phyloP scores from a whole-genome alignment of 768 basidiomycete species.

The Mrakia gelida region DNA sequence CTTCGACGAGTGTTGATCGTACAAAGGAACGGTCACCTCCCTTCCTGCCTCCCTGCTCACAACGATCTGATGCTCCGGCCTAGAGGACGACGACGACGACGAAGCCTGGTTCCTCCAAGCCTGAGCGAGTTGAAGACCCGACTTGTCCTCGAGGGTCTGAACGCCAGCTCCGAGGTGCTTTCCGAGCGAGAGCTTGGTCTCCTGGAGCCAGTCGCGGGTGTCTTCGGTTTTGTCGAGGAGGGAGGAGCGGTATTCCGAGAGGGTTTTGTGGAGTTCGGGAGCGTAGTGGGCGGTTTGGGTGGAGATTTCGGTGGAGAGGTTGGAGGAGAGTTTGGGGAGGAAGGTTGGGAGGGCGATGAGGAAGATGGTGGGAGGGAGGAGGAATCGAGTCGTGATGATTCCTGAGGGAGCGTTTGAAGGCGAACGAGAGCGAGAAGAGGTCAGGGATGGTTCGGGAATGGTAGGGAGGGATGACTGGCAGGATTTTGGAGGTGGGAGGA shows the following conservation, averaged over 20 bases:
- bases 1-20: background rate
- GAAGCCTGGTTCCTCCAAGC: slow-evolving; percentile 19
- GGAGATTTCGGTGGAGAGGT: slow-evolving; percentile 50
- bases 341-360: slow-evolving; percentile 70
- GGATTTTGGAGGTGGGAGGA: too few relatives aligned
- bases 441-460: background rate
- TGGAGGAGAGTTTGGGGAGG: slow-evolving; percentile 74
- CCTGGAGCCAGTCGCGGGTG: background rate
- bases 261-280: slow-evolving; percentile 22
- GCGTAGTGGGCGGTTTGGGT: slow-evolving; percentile 2
- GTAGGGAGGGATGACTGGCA: background rate
- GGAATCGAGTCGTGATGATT: slow-evolving; percentile 59
- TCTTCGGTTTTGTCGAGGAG: slow-evolving; percentile 2
- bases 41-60: background rate
- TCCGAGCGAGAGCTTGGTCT: background rate
- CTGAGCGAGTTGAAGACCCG: slow-evolving; percentile 25
- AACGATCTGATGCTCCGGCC: background rate
- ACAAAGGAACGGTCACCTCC: slow-evolving; percentile 13
- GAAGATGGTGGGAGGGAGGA: slow-evolving; percentile 73
- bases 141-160: slow-evolving; percentile 6
- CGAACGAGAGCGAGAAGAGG: background rate
- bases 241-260: background rate
- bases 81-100: background rate
- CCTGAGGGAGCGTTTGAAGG: slow-evolving; percentile 34
- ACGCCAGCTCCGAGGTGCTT: slow-evolving; percentile 13